Conservation (phyloP, 495 filamentous ascomycete species). For the Cryomyces minteri region DNA sequence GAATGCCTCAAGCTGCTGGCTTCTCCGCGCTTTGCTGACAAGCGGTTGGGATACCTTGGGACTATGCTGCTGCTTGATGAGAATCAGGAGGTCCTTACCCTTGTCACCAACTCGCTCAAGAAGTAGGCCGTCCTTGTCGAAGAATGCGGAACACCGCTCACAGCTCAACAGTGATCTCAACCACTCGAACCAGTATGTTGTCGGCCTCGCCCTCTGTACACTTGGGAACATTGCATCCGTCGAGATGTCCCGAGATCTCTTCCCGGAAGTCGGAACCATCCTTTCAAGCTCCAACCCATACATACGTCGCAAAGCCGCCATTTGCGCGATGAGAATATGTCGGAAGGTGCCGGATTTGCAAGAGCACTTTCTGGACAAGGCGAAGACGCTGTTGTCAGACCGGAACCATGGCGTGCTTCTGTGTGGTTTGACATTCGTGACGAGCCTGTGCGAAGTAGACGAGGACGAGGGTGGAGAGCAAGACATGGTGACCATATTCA, state of each 20-base stretch:
- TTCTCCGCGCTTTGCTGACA: conserved; percentile 94
- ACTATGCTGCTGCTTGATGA: conserved; percentile 94
- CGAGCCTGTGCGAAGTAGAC: conserved; percentile 84
- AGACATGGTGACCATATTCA: conserved; percentile 74
- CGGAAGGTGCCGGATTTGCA: conserved; percentile 93
- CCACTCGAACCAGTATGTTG: conserved; percentile 96
- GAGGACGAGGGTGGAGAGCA: conserved; percentile 75
- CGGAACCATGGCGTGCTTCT: conserved; percentile 88
- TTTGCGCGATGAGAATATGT: conserved; percentile 99
- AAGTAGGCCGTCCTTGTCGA: conserved; percentile 38
- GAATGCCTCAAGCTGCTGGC: conserved; percentile 96
- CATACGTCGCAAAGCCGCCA: conserved; percentile 85
- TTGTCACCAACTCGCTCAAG: conserved; percentile 93
- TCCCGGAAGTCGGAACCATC: conserved; percentile 80
- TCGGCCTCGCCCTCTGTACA: conserved; percentile 86
- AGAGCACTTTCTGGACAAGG: conserved; percentile 92
- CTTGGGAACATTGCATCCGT: conserved; percentile 93
- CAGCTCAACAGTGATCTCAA: conserved; percentile 57
- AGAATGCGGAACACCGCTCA: background rate
- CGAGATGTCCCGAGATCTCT: conserved; percentile 97
- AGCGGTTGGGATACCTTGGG: conserved; percentile 85
- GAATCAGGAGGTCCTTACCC: conserved; percentile 92
- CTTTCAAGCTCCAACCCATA: conserved; percentile 90
- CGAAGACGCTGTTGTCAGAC: conserved; percentile 73
- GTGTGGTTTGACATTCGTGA: conserved; percentile 79